These are phyloP conservation scores for Gyromitra esculenta DNA, from an alignment of 2,329 filamentous ascomycete genomes.

Conservation along the genomic window DNA sequence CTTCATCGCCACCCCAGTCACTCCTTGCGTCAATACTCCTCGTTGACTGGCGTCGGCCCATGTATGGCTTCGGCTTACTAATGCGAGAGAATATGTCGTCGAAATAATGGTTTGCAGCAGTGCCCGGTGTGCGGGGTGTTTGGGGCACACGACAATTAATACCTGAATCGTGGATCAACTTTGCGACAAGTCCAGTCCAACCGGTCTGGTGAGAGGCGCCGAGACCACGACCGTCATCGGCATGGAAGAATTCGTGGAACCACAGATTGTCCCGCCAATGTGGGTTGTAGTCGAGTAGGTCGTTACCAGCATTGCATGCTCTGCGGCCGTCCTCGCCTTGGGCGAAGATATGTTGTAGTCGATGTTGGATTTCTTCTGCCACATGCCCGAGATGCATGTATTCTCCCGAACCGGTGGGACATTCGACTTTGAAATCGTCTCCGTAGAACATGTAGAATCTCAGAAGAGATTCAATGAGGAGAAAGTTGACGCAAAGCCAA, in stretches of 20 bases:
- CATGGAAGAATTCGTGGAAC: conserved; percentile 98
- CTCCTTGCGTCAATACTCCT: conserved; percentile 85
- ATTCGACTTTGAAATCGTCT: conserved; percentile 86
- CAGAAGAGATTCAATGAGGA: conserved; percentile 92
- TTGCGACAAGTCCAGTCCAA: conserved; percentile 94
- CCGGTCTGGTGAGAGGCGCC: conserved; percentile 95
- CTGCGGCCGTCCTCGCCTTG: conserved; percentile 84
- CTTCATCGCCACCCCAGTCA: conserved; percentile 72
- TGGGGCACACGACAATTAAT: conserved; percentile 90
- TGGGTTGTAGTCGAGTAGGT: conserved; percentile 87
- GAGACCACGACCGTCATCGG: conserved; percentile 85
- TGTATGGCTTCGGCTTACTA: conserved; percentile 62
- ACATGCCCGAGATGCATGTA: conserved; percentile 96
- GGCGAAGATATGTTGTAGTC: conserved; percentile 89
- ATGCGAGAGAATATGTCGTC: conserved; percentile 78
- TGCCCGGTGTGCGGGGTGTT: conserved; percentile 86
- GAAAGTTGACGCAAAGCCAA: conserved; percentile 95
- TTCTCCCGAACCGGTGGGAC: conserved; percentile 90
- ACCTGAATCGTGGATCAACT: conserved; percentile 97
- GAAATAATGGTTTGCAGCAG: conserved; percentile 91
- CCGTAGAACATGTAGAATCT: conserved; percentile 97
- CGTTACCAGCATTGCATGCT: conserved; percentile 85
- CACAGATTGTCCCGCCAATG: conserved; percentile 93
- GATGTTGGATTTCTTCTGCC: conserved; percentile 92
- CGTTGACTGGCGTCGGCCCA: conserved; percentile 78